These are phyloP conservation scores for Podosphaera leucotricha DNA, from an alignment of 2,329 filamentous ascomycete genomes.

Conservation along the genomic window DNA sequence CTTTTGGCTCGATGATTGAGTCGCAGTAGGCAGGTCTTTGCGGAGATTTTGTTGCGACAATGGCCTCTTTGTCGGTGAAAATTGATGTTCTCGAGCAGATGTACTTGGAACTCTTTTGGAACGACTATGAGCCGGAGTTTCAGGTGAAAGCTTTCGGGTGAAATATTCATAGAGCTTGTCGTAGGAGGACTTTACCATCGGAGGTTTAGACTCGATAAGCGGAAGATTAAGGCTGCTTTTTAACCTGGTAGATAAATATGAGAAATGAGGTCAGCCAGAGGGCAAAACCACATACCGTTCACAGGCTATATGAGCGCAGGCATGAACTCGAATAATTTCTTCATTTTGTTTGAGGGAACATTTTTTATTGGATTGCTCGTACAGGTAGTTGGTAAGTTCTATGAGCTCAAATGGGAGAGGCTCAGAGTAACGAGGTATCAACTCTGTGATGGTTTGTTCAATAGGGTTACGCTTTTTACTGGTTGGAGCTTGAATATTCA, in stretches of 20 bases:
- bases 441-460: constrained; percentile 46
- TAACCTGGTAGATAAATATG: constrained; percentile 27
- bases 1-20: constrained; percentile 3
- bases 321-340: constrained; percentile 65
- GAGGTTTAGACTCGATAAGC: constrained; percentile 49
- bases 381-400: constrained; percentile 45
- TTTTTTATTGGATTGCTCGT: constrained; percentile 58
- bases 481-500: not conserved
- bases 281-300: constrained; percentile 32
- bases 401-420: constrained; percentile 45
- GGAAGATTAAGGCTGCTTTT: constrained; percentile 58
- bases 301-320: constrained; percentile 74
- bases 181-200: constrained; percentile 59
- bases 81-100: constrained; percentile 1
- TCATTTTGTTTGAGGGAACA: constrained; percentile 66
- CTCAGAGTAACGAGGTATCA: constrained; percentile 49
- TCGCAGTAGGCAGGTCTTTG: not conserved
- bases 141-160: constrained; percentile 39
- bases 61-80: not conserved
- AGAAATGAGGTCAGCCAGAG: not conserved
- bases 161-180: constrained; percentile 65
- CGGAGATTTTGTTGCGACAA: not conserved
- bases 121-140: constrained; percentile 10
- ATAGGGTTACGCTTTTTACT: constrained; percentile 51
- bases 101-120: constrained; percentile 3